Evolutionary conservation across 2,329 filamentous ascomycete species (phyloP).

Genomic region (Fusarium musae): DNA sequence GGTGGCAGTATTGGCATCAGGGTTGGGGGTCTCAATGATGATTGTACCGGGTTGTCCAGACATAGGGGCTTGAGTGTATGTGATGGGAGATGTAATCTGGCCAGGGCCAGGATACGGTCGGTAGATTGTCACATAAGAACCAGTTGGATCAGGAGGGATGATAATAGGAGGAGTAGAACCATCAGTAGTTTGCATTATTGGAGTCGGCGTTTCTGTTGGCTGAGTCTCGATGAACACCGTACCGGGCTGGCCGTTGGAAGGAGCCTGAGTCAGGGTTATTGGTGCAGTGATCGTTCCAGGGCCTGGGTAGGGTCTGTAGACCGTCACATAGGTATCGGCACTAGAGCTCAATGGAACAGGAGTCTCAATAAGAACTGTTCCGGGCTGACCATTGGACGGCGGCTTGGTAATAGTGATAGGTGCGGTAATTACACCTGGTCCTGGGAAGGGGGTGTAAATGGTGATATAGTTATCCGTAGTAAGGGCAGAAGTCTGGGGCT

Average conservation of each 20-base stretch:
- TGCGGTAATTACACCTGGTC: slow-evolving; percentile 18
- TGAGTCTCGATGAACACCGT: slow-evolving; percentile 34
- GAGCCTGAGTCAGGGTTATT: slow-evolving; percentile 29
- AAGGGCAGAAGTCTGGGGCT: not conserved
- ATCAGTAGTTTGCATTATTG: not conserved
- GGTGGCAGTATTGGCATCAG: slow-evolving; percentile 19
- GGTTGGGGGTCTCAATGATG: slow-evolving; percentile 31
- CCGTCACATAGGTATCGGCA: slow-evolving; percentile 26
- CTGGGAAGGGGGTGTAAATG: slow-evolving; percentile 30
- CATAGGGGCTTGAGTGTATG: slow-evolving; percentile 21
- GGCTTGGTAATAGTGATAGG: slow-evolving; percentile 29
- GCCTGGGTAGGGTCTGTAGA: slow-evolving; percentile 32
- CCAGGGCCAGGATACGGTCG: slow-evolving; percentile 27
- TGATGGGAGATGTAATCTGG: slow-evolving; percentile 19
- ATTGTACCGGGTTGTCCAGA: slow-evolving; percentile 27
- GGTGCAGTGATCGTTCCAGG: slow-evolving; percentile 29
- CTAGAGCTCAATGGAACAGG: slow-evolving; percentile 22
- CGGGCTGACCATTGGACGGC: slow-evolving; percentile 22
- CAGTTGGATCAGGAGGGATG: slow-evolving; percentile 24
- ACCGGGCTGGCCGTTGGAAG: slow-evolving; percentile 29
- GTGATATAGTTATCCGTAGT: slow-evolving; percentile 27
- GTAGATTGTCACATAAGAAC: slow-evolving; percentile 28
- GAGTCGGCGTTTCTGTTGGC: not conserved
- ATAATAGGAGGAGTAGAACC: slow-evolving; percentile 4
- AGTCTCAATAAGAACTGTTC: slow-evolving; percentile 30